Percentiles rank a stretch among this genome's conserved stretches.
Conservation (phyloP, 73 alveolate genomes). For the Paramecium bursaria region DNA sequence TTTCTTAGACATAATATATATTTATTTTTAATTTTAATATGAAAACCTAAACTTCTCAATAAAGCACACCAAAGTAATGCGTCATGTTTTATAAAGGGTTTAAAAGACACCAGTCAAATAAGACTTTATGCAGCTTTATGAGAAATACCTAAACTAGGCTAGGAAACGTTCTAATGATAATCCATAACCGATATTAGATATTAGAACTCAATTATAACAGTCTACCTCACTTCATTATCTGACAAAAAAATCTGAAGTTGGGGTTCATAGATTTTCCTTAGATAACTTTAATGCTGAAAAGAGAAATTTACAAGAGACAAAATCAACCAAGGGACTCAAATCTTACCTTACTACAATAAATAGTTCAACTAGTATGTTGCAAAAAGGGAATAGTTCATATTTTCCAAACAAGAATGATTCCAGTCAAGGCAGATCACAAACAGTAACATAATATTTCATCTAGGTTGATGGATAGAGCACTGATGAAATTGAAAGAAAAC, state of each 20-base stretch:
- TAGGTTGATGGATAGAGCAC: conserved; percentile 55
- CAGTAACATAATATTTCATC: no score
- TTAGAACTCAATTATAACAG: conserved; percentile 20
- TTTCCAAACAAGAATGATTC: conserved; percentile 58
- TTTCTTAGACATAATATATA: conserved; percentile 76
- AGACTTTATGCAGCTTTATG: conserved; percentile 50
- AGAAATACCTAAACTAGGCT: conserved; percentile 52
- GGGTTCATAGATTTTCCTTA: conserved; percentile 59
- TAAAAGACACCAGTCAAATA: conserved; percentile 48
- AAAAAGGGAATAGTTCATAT: conserved; percentile 44
- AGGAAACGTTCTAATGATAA: conserved; percentile 45
- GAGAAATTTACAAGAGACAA: no score
- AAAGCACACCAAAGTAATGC: conserved; percentile 46
- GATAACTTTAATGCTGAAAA: conserved; percentile 50
- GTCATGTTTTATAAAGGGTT: conserved; percentile 20
- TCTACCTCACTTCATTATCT: conserved; percentile 52
- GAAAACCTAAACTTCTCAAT: conserved; percentile 40
- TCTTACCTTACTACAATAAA: conserved; percentile 50
- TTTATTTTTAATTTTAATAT: conserved; percentile 17
- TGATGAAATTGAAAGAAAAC: conserved; percentile 6
- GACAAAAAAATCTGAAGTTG: conserved; percentile 44
- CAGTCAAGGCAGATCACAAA: conserved; percentile 35
- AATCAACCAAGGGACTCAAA: conserved; percentile 54
- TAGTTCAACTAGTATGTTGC: conserved; percentile 36
- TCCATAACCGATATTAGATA: conserved; percentile 10